Evolutionary conservation across 2,329 filamentous ascomycete genomes (phyloP).

Genomic region (Aspergillus sp.): DNA sequence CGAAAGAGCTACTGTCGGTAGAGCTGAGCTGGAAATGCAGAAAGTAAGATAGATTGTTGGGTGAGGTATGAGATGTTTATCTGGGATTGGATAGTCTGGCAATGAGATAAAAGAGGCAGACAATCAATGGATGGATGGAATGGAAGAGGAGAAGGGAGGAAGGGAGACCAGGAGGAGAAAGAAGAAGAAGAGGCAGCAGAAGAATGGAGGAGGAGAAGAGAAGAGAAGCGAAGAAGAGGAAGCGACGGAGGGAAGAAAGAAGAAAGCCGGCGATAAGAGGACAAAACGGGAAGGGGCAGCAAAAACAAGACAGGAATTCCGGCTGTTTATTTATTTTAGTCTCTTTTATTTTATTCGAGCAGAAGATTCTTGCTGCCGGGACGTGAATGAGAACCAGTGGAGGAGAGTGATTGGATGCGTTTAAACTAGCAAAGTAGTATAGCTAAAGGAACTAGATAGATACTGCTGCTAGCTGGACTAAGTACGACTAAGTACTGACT

Average conservation of each 20-base stretch:
- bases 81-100: conserved; percentile 1
- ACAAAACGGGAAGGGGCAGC: conserved; percentile 3
- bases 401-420: background rate
- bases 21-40: background rate
- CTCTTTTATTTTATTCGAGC: background rate
- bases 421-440: too few species aligned
- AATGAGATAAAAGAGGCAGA: conserved; percentile 2
- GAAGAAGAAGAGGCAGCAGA: too few species aligned
- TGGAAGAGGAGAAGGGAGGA: background rate
- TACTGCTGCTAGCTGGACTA: too few species aligned
- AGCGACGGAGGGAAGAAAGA: background rate
- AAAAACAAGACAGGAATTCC: background rate
- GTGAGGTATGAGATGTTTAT: background rate
- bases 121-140: background rate
- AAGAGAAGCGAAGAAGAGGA: background rate
- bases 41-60: background rate
- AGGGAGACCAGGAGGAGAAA: background rate
- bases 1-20: background rate
- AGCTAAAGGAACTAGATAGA: too few species aligned
- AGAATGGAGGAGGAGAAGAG: background rate
- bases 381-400: conserved; percentile 1
- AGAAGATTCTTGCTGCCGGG: background rate
- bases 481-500: too few species aligned
- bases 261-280: background rate
- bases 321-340: conserved; percentile 1